Evolutionary conservation across 176 grass and related monocot genomes (phyloP).

Genomic region (Alloteropsis semialata): DNA sequence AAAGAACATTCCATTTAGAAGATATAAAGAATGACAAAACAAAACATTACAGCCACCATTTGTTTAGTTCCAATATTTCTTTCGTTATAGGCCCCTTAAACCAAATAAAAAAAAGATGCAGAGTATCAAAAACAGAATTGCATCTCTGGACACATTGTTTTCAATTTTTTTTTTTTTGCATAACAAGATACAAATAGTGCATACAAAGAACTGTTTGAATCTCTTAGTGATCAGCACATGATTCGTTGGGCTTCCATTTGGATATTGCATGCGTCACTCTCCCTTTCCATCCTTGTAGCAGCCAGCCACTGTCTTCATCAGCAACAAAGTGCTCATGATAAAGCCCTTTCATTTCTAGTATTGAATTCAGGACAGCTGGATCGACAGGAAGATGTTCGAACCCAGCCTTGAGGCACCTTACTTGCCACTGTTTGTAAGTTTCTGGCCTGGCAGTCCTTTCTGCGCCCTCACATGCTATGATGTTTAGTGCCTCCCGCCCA

Average conservation of each 20-base stretch:
- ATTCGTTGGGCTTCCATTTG: slow-evolving; percentile 31
- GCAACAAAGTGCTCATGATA: slow-evolving; percentile 35
- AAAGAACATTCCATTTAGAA: background rate
- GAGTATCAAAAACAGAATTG: background rate
- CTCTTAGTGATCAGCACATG: background rate
- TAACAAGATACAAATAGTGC: background rate
- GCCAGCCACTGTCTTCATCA: slow-evolving; percentile 27
- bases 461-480: slow-evolving; percentile 39
- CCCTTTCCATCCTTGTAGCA: slow-evolving; percentile 42
- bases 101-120: background rate
- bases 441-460: slow-evolving; percentile 38
- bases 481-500: background rate
- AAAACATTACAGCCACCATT: background rate
- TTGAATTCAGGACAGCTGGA: background rate
- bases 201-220: background rate
- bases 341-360: slow-evolving; percentile 1
- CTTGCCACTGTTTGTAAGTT: slow-evolving; percentile 37
- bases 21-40: background rate
- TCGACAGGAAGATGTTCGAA: slow-evolving; percentile 32
- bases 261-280: slow-evolving; percentile 34
- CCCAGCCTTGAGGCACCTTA: slow-evolving; percentile 13
- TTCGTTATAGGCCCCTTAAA: background rate
- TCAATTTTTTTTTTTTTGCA: no score
- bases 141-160: background rate
- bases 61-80: background rate